Conservation (phyloP, 2,329 filamentous ascomycete species). For the Talaromyces sp. region DNA sequence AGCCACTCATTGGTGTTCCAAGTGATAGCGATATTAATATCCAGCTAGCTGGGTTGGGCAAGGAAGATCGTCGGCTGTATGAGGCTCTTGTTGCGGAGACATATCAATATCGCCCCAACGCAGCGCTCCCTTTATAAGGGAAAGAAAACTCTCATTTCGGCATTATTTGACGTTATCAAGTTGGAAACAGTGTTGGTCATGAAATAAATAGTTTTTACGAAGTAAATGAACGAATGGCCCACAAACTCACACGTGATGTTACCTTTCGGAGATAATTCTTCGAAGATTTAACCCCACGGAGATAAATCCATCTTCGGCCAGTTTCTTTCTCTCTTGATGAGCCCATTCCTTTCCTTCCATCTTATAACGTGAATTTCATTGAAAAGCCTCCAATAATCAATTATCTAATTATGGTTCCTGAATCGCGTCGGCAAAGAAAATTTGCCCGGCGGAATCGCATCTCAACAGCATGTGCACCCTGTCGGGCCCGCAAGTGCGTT, state of each 20-base stretch:
- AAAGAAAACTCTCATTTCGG: not conserved
- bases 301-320: not conserved
- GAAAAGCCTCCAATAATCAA: not conserved
- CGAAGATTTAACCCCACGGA: not conserved
- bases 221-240: not conserved
- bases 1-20: conserved; percentile 18
- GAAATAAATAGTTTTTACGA: not conserved
- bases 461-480: not conserved
- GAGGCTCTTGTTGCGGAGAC: conserved; percentile 3
- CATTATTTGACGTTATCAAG: not conserved
- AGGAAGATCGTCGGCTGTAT: not conserved
- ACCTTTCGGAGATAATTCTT: not conserved
- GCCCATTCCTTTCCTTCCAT: not conserved
- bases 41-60: not conserved
- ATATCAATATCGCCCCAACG: not conserved
- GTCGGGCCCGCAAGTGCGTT: not conserved
- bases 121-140: not conserved
- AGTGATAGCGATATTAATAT: not conserved
- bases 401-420: not conserved
- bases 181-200: not conserved
- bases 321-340: not conserved
- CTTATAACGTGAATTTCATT: not conserved
- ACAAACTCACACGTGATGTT: not conserved
- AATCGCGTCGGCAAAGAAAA: not conserved
- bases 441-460: not conserved